phyloP scores from a whole-genome alignment of 495 filamentous ascomycete species.

The Aspergillus diversus region DNA sequence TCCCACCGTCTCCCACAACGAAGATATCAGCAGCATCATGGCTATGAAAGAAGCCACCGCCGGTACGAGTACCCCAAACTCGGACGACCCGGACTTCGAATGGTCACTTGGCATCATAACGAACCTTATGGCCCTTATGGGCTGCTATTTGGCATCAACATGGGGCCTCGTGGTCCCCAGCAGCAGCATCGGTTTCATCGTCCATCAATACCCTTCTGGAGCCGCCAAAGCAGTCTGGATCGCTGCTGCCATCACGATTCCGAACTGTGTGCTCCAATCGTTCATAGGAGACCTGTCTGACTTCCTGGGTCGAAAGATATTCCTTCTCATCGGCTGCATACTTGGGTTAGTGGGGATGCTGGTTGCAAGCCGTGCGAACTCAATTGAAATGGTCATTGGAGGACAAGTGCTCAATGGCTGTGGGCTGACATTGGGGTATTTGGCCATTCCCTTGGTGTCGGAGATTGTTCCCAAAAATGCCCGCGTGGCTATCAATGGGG shows the following conservation, averaged over 20 bases:
- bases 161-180: no score
- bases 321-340: background rate
- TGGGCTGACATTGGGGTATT: background rate
- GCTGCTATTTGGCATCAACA: no score
- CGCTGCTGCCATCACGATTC: background rate
- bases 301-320: background rate
- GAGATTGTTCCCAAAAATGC: background rate
- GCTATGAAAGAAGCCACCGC: no score
- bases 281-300: conserved; percentile 1
- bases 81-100: no score
- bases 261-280: background rate
- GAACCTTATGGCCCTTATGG: no score
- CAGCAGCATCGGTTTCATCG: no score
- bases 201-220: no score
- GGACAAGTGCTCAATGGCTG: background rate
- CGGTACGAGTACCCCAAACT: no score
- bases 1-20: no score
- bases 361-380: background rate
- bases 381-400: background rate
- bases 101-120: no score
- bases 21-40: no score
- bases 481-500: background rate
- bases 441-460: background rate
- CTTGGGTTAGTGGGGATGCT: background rate
- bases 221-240: no score